phyloP scores from a whole-genome alignment of 495 filamentous ascomycete species.

The Penicillium ochrochloron region DNA sequence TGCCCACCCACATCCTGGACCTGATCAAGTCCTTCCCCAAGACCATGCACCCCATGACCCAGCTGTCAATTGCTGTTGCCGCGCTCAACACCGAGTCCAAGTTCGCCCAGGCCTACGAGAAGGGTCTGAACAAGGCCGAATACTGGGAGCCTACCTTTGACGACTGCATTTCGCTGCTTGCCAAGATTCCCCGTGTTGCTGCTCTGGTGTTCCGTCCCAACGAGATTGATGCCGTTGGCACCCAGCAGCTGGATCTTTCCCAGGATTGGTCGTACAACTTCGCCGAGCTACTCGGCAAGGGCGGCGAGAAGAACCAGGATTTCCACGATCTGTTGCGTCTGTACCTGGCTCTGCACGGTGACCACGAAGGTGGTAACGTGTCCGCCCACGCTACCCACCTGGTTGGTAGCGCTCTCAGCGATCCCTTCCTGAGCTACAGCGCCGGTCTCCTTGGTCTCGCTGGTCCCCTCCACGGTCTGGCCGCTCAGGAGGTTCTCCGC shows the following conservation, averaged over 20 bases:
- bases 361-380: slow-evolving; percentile 98
- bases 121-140: slow-evolving; percentile 87
- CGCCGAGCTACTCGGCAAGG: slow-evolving; percentile 93
- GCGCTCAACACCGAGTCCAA: slow-evolving; percentile 89
- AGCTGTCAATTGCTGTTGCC: slow-evolving; percentile 92
- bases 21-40: slow-evolving; percentile 90
- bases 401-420: slow-evolving; percentile 92
- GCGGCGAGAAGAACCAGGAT: slow-evolving; percentile 79
- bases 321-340: slow-evolving; percentile 94
- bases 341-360: slow-evolving; percentile 94
- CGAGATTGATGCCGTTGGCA: slow-evolving; percentile 67
- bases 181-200: slow-evolving; percentile 95
- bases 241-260: slow-evolving; percentile 48
- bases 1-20: slow-evolving; percentile 84
- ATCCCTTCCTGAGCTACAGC: slow-evolving; percentile 94
- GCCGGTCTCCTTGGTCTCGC: slow-evolving; percentile 95
- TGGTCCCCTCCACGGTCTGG: slow-evolving; percentile 91
- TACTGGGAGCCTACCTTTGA: slow-evolving; percentile 99
- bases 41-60: slow-evolving; percentile 95
- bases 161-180: slow-evolving; percentile 89
- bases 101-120: slow-evolving; percentile 91
- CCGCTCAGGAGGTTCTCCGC: slow-evolving; percentile 95
- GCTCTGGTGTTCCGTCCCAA: slow-evolving; percentile 95
- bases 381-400: slow-evolving; percentile 97
- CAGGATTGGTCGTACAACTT: slow-evolving; percentile 99